Percentiles rank a stretch among this genome's conserved stretches.
These are phyloP conservation scores for Aspergillus neotritici DNA, from an alignment of 2,329 filamentous ascomycete species.

Conservation along the genomic window DNA sequence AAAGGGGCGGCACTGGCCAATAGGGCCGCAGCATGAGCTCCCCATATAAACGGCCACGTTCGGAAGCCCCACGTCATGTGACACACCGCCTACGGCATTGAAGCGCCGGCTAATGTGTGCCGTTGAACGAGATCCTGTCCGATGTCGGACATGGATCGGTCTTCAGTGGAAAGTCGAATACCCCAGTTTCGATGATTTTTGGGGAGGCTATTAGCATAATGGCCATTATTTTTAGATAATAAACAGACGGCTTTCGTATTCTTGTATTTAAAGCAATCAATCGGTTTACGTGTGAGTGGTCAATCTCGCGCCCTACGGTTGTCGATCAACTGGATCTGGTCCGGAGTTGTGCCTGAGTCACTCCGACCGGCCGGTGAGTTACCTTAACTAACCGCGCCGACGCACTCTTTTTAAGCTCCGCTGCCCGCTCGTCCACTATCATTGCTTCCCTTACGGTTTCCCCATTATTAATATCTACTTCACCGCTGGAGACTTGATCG, in stretches of 20 bases:
- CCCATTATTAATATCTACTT: not conserved
- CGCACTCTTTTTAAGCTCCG: conserved; percentile 9
- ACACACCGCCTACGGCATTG: conserved; percentile 5
- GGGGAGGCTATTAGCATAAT: not conserved
- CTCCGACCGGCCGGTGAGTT: no score
- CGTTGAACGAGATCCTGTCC: conserved; percentile 1
- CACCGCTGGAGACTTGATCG: not conserved
- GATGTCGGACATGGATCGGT: conserved; percentile 12
- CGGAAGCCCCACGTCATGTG: conserved; percentile 2
- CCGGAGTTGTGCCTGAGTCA: conserved; percentile 23
- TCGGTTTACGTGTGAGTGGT: not conserved
- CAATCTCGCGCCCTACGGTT: no score
- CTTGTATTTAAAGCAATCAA: not conserved
- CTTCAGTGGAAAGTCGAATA: conserved; percentile 1
- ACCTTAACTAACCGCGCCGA: not conserved
- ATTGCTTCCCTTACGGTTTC: not conserved
- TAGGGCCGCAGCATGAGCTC: not conserved
- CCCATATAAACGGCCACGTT: not conserved
- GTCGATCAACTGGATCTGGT: conserved; percentile 1
- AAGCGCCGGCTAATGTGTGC: conserved; percentile 4
- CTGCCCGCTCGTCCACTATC: conserved; percentile 5
- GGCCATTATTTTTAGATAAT: no score
- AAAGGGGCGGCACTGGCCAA: not conserved
- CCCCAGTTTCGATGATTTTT: not conserved
- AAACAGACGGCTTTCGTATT: no score